A percentile compares a stretch with the other conserved stretches of the same genome.
These are phyloP conservation scores for Kwoniella heveanensis DNA, from an alignment of 768 basidiomycete species.

Conservation along the genomic window DNA sequence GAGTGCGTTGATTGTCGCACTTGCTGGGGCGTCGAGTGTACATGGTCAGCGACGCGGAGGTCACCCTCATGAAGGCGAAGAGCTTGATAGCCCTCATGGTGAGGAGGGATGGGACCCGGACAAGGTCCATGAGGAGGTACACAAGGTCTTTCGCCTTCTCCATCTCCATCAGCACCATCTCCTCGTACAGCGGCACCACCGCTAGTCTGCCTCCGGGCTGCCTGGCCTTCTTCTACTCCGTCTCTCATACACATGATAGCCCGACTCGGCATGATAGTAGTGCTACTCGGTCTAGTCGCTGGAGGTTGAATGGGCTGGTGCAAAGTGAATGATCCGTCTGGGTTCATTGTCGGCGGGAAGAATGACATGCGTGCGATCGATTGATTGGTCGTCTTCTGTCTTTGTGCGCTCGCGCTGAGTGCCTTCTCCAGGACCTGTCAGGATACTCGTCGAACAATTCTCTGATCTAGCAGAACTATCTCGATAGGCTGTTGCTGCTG, in stretches of 20 bases:
- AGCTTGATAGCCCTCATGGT: not conserved
- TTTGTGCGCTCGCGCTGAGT: too few relatives aligned
- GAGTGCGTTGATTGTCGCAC: not conserved
- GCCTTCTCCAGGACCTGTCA: too few relatives aligned
- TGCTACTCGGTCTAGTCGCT: not conserved
- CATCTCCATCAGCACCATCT: not conserved
- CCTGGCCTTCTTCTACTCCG: too few relatives aligned
- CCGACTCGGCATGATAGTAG: too few relatives aligned
- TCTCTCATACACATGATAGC: too few relatives aligned
- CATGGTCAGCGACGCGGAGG: too few relatives aligned
- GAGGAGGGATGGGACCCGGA: conserved; percentile 10
- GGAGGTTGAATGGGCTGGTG: not conserved
- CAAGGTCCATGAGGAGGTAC: conserved; percentile 15
- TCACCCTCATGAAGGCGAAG: not conserved
- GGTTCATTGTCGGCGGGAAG: not conserved
- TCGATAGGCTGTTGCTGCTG: too few relatives aligned
- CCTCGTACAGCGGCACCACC: too few relatives aligned
- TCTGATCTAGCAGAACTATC: too few relatives aligned
- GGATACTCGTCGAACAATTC: too few relatives aligned
- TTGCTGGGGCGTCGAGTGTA: not conserved
- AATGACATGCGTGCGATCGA: not conserved
- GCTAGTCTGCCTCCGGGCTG: too few relatives aligned
- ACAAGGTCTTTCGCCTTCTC: conserved; percentile 5
- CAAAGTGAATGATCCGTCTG: not conserved
- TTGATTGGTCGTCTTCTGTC: too few relatives aligned